Evolutionary conservation across 164 flowering plant genomes (phyloP), one percentile per base, ranked within the genome.

Genomic region (Kalanchoe fedtschenkoi): DNA sequence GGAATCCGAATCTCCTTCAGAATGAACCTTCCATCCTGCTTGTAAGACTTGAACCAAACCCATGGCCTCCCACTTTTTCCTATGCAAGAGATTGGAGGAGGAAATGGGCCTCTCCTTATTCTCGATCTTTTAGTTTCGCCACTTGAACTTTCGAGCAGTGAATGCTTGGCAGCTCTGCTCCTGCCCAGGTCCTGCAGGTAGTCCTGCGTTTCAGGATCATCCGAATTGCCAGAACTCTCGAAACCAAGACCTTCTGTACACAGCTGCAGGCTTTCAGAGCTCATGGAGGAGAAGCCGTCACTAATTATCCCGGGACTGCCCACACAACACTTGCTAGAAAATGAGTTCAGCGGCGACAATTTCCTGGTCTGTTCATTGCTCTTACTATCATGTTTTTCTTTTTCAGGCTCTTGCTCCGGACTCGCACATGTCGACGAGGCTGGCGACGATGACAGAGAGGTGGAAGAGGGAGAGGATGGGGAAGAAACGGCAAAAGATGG

Each of bases 211-310:
- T 70, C 58, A 66, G 10, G 38, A 55, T 84, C 86, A 64, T 88
- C 96, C 0, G 80, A 79, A 57, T 80, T 87, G 42, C 74, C 91
- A 41, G 72, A 81, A 77, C 97, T 88, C 61, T 91, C 96, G 38
- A 74, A 83, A 2, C 97, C 97, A 30, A 88, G 86, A 2, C 89
- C 89, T 62, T 91, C 96, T 0, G 92, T 88, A 78, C 95, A 90
- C 1, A 80, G 66, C 44, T 86, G 83, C 59, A 84, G 69, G 69
- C 80, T 82, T 34, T 80, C 84, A 0, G 74, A 71, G 46, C 73
- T 79, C 82, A 61, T 78, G 5, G 78, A 66, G 10, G 83, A 76
- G 46, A 72, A 75, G 41, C 72, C 76, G 24, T 77, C 79, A 39
- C 74, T 71, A 6, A 59, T 72, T 57, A 16, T 71, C n/a, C n/a